Evolutionary conservation across 2,329 filamentous ascomycete species (phyloP).

Genomic region (Fusarium penzigii): DNA sequence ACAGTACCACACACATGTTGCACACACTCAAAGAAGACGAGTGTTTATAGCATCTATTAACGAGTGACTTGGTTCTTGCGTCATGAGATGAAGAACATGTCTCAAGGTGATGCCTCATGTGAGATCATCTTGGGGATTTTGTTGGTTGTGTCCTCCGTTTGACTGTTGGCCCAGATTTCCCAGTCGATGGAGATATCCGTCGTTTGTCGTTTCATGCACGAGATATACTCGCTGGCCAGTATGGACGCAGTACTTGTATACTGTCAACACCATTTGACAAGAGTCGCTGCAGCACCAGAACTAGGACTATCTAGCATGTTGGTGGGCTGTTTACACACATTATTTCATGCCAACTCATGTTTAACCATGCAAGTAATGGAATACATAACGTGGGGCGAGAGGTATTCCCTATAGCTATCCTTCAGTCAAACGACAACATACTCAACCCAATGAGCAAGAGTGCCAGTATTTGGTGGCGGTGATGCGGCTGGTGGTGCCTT

Average conservation of each 20-base stretch:
- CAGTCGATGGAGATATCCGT: neutral
- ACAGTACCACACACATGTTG: constrained; percentile 10
- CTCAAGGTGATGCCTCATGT: neutral
- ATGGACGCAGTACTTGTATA: neutral
- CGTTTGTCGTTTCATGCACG: neutral
- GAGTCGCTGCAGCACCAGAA: neutral
- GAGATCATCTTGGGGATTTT: neutral
- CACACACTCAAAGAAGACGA: constrained; percentile 14
- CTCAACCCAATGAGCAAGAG: neutral
- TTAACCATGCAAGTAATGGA: neutral
- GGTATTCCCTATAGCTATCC: neutral
- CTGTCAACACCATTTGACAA: neutral
- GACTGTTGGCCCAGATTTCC: neutral
- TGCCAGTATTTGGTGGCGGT: neutral
- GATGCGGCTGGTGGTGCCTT: neutral
- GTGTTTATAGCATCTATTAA: constrained; percentile 16
- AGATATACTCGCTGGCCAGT: neutral
- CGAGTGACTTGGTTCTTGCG: constrained; percentile 20
- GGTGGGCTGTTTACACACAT: too few species aligned
- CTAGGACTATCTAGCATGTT: neutral
- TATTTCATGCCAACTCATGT: neutral
- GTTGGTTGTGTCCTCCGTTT: neutral
- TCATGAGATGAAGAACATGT: constrained; percentile 14
- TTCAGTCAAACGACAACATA: neutral
- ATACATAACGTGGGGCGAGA: neutral